Evolutionary conservation across 2,329 filamentous ascomycete genomes (phyloP).

Genomic region (Aspergillus flavus): DNA sequence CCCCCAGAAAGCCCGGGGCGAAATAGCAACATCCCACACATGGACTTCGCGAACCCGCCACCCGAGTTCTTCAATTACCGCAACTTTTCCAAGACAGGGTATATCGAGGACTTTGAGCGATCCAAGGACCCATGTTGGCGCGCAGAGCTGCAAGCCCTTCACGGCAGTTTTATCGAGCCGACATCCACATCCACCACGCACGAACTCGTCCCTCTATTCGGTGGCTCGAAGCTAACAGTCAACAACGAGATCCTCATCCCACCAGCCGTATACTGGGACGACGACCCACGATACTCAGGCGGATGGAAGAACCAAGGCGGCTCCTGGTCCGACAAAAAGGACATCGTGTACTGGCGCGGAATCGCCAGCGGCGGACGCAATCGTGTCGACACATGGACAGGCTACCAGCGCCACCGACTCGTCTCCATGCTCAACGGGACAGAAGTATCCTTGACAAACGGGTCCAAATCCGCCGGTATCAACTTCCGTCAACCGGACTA

Average conservation of each 20-base stretch:
- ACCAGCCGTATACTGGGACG: conserved; percentile 53
- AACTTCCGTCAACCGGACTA: conserved; percentile 34
- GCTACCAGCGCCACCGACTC: conserved; percentile 76
- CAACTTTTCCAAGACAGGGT: conserved; percentile 46
- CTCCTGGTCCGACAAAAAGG: conserved; percentile 47
- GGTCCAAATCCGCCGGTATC: conserved; percentile 32
- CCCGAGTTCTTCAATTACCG: conserved; percentile 31
- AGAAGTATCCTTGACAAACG: conserved; percentile 55
- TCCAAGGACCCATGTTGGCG: conserved; percentile 50
- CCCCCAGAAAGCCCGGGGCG: conserved; percentile 21
- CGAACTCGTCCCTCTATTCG: conserved; percentile 52
- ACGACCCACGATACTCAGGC: conserved; percentile 47
- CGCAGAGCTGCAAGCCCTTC: conserved; percentile 47
- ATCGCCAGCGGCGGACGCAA: conserved; percentile 52
- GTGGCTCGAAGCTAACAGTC: conserved; percentile 52
- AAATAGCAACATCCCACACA: conserved; percentile 27
- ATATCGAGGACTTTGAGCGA: conserved; percentile 52
- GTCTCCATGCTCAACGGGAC: conserved; percentile 72
- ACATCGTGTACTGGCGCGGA: conserved; percentile 51
- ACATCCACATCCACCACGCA: conserved; percentile 48
- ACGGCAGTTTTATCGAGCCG: conserved; percentile 54
- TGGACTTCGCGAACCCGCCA: conserved; percentile 36
- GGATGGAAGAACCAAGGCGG: conserved; percentile 36
- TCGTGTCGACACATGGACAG: conserved; percentile 62
- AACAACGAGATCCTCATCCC: conserved; percentile 58